Conservation (phyloP, 208 protist species). For the Acanthamoeba lenticulata region DNA sequence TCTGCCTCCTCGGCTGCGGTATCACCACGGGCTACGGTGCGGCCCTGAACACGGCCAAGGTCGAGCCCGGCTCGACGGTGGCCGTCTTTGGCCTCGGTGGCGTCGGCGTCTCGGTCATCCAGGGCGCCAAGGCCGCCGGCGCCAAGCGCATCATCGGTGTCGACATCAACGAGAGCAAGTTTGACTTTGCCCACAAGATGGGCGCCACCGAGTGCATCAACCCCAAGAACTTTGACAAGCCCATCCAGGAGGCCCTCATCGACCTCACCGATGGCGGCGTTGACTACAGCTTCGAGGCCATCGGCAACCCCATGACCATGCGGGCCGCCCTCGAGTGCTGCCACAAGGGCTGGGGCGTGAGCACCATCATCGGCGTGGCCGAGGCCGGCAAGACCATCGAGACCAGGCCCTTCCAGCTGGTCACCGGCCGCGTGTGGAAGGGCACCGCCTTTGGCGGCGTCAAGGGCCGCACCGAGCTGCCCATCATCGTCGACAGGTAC, state of each 20-base stretch:
- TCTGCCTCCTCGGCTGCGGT: conserved; percentile 90
- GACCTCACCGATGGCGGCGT: conserved; percentile 85
- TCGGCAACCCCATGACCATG: conserved; percentile 75
- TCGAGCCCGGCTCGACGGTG: conserved; percentile 78
- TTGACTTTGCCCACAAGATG: conserved; percentile 69
- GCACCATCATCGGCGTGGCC: conserved; percentile 88
- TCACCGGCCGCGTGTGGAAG: conserved; percentile 89
- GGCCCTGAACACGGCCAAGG: conserved; percentile 87
- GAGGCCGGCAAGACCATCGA: conserved; percentile 76
- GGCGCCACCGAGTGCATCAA: conserved; percentile 88
- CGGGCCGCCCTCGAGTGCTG: conserved; percentile 77
- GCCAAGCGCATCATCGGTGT: conserved; percentile 88
- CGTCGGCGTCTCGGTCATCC: conserved; percentile 88
- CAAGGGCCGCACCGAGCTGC: conserved; percentile 83
- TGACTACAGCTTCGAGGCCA: conserved; percentile 93
- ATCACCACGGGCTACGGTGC: conserved; percentile 87
- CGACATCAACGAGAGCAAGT: conserved; percentile 88
- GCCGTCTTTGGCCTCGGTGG: conserved; percentile 88
- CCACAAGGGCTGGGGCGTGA: conserved; percentile 91
- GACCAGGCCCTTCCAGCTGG: conserved; percentile 91
- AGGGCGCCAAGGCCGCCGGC: conserved; percentile 77
- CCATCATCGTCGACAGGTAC: conserved; percentile 83
- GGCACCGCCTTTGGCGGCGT: conserved; percentile 91
- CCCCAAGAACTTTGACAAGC: conserved; percentile 80
- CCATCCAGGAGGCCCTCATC: conserved; percentile 80